Evolutionary conservation across 1,284 basidiomycete species (phyloP).

Genomic region (Apiotrichum mycotoxinovorans): DNA sequence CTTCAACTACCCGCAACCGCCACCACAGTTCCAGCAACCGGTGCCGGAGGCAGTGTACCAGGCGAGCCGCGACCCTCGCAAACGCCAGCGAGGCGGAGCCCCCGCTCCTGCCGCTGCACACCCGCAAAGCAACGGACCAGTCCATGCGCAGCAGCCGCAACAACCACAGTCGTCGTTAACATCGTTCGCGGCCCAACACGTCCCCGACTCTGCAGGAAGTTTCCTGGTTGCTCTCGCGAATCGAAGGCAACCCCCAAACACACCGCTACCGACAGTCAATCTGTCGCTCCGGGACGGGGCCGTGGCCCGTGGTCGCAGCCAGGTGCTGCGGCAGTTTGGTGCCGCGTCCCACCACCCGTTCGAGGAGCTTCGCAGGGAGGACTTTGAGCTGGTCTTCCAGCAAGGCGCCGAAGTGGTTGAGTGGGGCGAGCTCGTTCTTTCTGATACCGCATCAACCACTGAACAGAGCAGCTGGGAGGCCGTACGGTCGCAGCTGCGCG

Average conservation of each 20-base stretch:
- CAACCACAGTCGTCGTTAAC: background rate
- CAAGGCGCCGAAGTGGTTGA: constrained; percentile 19
- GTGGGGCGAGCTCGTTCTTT: constrained; percentile 12
- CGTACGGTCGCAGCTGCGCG: background rate
- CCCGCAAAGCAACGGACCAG: too few species aligned
- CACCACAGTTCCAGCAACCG: background rate
- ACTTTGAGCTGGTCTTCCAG: constrained; percentile 6
- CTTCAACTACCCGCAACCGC: background rate
- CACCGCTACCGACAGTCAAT: background rate
- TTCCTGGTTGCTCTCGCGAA: too few species aligned
- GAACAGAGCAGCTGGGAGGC: constrained; percentile 7
- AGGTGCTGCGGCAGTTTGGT: background rate
- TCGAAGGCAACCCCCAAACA: too few species aligned
- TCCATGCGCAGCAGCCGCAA: background rate
- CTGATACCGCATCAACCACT: background rate
- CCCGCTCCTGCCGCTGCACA: background rate
- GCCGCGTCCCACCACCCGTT: background rate
- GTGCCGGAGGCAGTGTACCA: constrained; percentile 1
- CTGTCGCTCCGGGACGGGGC: background rate
- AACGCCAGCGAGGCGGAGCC: background rate
- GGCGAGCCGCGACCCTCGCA: constrained; percentile 6
- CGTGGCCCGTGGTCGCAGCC: background rate
- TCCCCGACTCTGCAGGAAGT: too few species aligned
- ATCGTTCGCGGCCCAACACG: background rate
- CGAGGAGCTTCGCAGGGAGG: background rate